Evolutionary conservation across 2,329 filamentous ascomycete species (phyloP).

Genomic region (Pseudopyricularia javanii): DNA sequence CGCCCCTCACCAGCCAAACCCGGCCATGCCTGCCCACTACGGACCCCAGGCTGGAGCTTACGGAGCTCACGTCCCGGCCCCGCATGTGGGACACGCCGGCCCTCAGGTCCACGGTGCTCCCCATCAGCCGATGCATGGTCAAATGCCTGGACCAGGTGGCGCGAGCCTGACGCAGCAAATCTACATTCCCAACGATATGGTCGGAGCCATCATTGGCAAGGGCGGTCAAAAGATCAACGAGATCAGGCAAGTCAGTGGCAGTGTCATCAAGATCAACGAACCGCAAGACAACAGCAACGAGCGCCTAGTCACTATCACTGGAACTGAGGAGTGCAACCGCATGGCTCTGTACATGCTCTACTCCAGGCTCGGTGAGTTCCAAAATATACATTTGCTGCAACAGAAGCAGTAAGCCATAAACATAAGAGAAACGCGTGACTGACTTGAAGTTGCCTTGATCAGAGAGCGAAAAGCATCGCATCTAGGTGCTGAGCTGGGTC

Average conservation of each 20-base stretch:
- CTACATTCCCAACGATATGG: constrained; percentile 99
- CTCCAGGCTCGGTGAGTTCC: constrained; percentile 70
- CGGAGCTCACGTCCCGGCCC: constrained; percentile 67
- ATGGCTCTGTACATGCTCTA: constrained; percentile 99
- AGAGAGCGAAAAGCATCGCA: constrained; percentile 70
- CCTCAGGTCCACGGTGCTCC: constrained; percentile 50
- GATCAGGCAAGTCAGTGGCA: constrained; percentile 90
- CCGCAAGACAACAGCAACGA: constrained; percentile 99
- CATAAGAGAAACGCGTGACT: constrained; percentile 7
- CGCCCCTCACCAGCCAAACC: constrained; percentile 50
- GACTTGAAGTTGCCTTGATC: constrained; percentile 5
- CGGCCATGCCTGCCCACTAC: constrained; percentile 66
- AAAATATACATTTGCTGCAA: neutral
- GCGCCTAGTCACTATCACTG: constrained; percentile 90
- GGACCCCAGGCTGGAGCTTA: constrained; percentile 65
- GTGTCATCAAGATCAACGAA: constrained; percentile 99
- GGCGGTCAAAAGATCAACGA: constrained; percentile 99
- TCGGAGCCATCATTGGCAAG: constrained; percentile 97
- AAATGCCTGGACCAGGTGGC: constrained; percentile 39
- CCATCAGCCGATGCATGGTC: constrained; percentile 63
- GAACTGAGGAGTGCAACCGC: constrained; percentile 95
- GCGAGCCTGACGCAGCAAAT: constrained; percentile 86
- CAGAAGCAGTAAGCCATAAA: constrained; percentile 1
- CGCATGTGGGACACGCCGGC: constrained; percentile 49
- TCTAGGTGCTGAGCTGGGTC: constrained; percentile 26